Evolutionary conservation across 2,329 filamentous ascomycete species (phyloP).

Genomic region (Pseudogymnoascus sp.): DNA sequence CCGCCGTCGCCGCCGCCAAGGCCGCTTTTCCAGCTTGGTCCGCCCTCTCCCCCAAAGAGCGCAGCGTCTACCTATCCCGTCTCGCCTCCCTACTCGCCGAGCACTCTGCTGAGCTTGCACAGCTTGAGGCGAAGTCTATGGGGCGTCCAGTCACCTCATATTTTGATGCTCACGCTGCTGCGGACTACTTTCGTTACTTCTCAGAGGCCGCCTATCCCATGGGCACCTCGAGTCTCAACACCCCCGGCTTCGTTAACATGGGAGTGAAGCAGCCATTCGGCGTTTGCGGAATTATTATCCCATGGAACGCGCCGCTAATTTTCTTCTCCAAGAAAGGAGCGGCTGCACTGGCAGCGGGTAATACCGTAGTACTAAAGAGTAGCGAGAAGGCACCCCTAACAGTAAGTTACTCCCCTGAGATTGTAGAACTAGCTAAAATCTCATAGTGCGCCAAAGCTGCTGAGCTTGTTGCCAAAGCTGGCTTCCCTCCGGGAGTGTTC

Average conservation of each 20-base stretch:
- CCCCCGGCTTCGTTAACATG: not conserved
- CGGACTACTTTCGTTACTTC: not conserved
- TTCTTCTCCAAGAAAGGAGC: slow-evolving; percentile 47
- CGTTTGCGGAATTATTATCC: slow-evolving; percentile 41
- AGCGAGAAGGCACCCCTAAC: slow-evolving; percentile 46
- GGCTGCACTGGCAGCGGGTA: slow-evolving; percentile 50
- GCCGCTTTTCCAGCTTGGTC: slow-evolving; percentile 43
- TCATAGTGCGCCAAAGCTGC: not conserved
- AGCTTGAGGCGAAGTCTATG: slow-evolving; percentile 47
- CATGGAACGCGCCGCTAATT: slow-evolving; percentile 51
- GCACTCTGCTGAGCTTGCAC: slow-evolving; percentile 36
- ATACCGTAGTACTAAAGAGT: slow-evolving; percentile 37
- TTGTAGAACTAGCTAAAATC: slow-evolving; percentile 42
- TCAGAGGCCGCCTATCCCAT: not conserved
- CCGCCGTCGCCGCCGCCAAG: slow-evolving; percentile 39
- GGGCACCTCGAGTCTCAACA: not conserved
- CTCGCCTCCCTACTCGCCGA: slow-evolving; percentile 19
- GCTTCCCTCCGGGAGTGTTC: slow-evolving; percentile 45
- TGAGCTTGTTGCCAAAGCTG: not conserved
- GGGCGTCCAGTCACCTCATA: slow-evolving; percentile 10
- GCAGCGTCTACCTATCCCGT: slow-evolving; percentile 35
- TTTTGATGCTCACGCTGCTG: slow-evolving; percentile 13
- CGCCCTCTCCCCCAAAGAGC: slow-evolving; percentile 36
- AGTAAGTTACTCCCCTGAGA: slow-evolving; percentile 42
- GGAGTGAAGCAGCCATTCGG: slow-evolving; percentile 31